Conservation (phyloP, 2,329 filamentous ascomycete genomes). For the Metarhizium album region DNA sequence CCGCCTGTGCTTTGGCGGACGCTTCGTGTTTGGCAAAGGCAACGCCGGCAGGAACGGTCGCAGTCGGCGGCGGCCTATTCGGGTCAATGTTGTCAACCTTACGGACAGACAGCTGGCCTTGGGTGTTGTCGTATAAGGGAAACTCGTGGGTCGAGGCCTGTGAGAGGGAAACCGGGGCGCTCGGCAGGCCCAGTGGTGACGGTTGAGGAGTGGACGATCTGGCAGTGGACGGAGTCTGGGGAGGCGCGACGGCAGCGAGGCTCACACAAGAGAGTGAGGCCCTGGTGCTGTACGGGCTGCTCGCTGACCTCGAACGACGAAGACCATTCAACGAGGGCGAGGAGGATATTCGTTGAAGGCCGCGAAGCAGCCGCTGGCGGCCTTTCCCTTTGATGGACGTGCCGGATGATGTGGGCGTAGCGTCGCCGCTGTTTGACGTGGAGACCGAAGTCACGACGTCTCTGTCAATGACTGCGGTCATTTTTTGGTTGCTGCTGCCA, state of each 20-base stretch:
- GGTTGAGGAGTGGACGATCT: constrained; percentile 24
- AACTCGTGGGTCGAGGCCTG: constrained; percentile 30
- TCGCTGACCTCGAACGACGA: constrained; percentile 54
- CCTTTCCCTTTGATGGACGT: constrained; percentile 47
- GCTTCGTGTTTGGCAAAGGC: constrained; percentile 29
- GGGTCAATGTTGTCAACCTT: constrained; percentile 41
- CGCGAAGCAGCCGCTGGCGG: constrained; percentile 58
- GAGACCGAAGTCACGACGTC: constrained; percentile 13
- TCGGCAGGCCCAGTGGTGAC: constrained; percentile 28
- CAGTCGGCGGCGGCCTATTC: constrained; percentile 32
- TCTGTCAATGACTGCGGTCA: neutral
- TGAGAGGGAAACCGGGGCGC: constrained; percentile 27
- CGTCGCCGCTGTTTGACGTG: constrained; percentile 16
- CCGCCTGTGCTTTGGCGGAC: constrained; percentile 11
- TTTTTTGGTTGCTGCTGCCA: neutral
- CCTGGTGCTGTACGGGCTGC: constrained; percentile 53
- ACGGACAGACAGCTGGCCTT: constrained; percentile 39
- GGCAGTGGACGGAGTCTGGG: constrained; percentile 16
- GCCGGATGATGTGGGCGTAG: constrained; percentile 14
- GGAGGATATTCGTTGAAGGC: constrained; percentile 72
- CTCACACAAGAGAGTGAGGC: constrained; percentile 44
- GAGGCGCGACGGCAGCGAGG: constrained; percentile 29
- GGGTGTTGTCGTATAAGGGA: constrained; percentile 30
- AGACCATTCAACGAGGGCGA: constrained; percentile 59
- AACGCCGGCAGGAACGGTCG: constrained; percentile 54